phyloP scores from a whole-genome alignment of 108 stramenopile genomes.

The Fragilaria crotonensis region DNA sequence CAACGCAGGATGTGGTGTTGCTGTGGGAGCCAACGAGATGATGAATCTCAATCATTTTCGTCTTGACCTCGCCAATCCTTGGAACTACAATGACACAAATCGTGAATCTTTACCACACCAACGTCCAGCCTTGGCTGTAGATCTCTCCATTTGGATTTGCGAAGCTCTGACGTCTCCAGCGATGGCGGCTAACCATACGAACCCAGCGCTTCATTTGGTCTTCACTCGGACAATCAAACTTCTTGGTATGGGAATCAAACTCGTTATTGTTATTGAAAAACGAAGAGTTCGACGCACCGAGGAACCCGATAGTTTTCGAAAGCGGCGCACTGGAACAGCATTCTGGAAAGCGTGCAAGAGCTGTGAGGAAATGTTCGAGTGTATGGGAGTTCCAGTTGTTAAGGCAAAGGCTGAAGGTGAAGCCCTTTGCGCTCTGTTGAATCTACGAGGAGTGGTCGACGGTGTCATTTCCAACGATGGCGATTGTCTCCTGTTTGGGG shows the following conservation, averaged over 20 bases:
- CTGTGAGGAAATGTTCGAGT: constrained; percentile 59
- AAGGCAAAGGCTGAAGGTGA: constrained; percentile 93
- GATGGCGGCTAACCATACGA: constrained; percentile 42
- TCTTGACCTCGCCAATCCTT: constrained; percentile 20
- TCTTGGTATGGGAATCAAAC: constrained; percentile 74
- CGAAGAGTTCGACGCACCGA: constrained; percentile 32
- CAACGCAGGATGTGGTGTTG: constrained; percentile 57
- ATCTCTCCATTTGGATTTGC: constrained; percentile 91
- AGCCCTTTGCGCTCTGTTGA: constrained; percentile 87
- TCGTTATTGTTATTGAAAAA: constrained; percentile 93
- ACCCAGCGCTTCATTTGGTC: constrained; percentile 64
- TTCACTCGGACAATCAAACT: constrained; percentile 81
- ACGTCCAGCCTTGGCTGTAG: constrained; percentile 75
- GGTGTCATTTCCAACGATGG: constrained; percentile 95
- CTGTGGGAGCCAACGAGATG: constrained; percentile 48
- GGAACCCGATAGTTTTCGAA: constrained; percentile 27
- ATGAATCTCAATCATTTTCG: constrained; percentile 8
- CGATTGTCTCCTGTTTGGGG: constrained; percentile 94
- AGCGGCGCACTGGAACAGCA: constrained; percentile 46
- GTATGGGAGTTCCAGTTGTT: constrained; percentile 85
- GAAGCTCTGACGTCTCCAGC: constrained; percentile 61
- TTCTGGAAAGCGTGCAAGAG: constrained; percentile 68
- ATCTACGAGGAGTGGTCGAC: constrained; percentile 75
- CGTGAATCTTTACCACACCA: background rate
- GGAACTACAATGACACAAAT: constrained; percentile 18